Base-by-base conservation (phyloP, 352 stramenopile species). In the Globisporangium yorkense region DNA sequence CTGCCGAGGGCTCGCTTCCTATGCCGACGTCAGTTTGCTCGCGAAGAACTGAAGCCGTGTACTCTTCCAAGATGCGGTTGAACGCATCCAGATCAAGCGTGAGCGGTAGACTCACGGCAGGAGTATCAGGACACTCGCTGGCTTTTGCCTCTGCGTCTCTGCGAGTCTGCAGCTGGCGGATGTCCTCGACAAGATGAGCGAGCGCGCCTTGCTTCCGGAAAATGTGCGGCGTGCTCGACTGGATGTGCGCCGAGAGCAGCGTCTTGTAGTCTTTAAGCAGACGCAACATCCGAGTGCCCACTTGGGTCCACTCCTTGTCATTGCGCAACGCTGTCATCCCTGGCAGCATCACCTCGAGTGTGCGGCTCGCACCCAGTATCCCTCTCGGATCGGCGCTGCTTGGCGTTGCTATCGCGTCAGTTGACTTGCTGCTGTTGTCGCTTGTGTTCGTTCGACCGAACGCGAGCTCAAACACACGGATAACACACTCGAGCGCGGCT, bases 161-260 rank as follows among this genome's bases (percentile, higher is more conserved):
- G 18, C 45, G 37, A 2, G 29, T 35, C 1, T 54, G 29, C 6
- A 59, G 45, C 35, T 64, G 57, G 0, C 61, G 56, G 2, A 76
- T 54, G 18, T 72, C 57, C 9, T 80, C 67, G 1, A 75, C 62
- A 12, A 76, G 50, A 16, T 64, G 59, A 24, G 74, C 74, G 21
- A 84, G 65, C 5, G 59, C 40, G 1, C 70, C 72, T 48, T 84
- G 74, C 13, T 67, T 77, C 5, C 68, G 62, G 33, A 80, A 81
- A n/a, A 84, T 76, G 4, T 75, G 67, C n/a, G 63, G 45, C 13
- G 67, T 72, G 49, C 73, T 77, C 2, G 66, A 62, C 49, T 78
- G 62, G 35, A 82, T 76, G 29, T 81, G 68, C 2, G 67, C 54
- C 3, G 67, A 72, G n/a, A 84, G 48, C 13, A 80, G 31, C 9